phyloP scores from a whole-genome alignment of 495 filamentous ascomycete species.

The Friedmanniomyces simplex region DNA sequence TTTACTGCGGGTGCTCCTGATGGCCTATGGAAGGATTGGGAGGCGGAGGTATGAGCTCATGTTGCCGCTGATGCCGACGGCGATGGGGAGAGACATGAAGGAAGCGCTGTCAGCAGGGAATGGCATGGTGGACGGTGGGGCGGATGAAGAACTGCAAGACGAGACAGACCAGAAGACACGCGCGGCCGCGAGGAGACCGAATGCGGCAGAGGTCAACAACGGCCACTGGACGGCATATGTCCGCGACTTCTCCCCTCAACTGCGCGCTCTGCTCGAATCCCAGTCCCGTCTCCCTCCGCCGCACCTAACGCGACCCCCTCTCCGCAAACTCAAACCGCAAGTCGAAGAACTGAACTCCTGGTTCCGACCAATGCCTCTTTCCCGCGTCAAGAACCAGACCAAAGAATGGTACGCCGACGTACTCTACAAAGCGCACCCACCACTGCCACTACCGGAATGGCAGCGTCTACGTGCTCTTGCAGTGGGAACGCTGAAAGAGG shows the following conservation, averaged over 20 bases:
- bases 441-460: conserved; percentile 58
- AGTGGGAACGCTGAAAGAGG: conserved; percentile 34
- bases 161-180: not conserved
- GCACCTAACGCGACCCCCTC: not conserved
- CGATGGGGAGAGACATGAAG: not conserved
- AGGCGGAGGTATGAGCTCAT: conserved; percentile 55
- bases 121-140: not conserved
- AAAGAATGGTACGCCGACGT: conserved; percentile 48
- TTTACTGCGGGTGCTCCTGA: conserved; percentile 52
- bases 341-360: conserved; percentile 56
- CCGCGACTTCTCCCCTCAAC: conserved; percentile 11
- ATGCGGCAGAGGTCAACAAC: not conserved
- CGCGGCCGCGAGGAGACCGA: not conserved
- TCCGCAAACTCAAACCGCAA: conserved; percentile 34
- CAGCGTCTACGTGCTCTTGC: conserved; percentile 48
- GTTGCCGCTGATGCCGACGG: conserved; percentile 30
- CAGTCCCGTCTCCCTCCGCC: conserved; percentile 9
- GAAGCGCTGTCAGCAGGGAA: not conserved
- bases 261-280: conserved; percentile 13
- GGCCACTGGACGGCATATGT: not conserved
- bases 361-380: conserved; percentile 44
- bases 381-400: conserved; percentile 47
- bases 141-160: not conserved
- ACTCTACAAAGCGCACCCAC: conserved; percentile 54
- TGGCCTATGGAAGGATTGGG: conserved; percentile 67